phyloP scores from a whole-genome alignment of 768 basidiomycete species.

The Rhodosporidiobolus sp. region DNA sequence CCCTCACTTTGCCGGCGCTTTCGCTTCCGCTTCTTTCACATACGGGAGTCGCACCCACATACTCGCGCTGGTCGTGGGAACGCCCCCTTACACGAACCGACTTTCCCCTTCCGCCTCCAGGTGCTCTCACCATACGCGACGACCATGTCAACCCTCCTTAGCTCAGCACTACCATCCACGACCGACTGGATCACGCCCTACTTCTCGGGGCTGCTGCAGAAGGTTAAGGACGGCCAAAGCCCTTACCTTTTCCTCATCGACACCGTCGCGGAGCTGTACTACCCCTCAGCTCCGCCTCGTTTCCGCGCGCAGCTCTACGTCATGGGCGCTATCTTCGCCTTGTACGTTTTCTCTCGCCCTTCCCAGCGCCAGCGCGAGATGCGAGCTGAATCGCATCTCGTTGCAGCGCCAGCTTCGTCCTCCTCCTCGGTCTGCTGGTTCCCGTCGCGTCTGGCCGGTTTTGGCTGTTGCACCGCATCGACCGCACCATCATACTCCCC shows the following conservation, averaged over 20 bases:
- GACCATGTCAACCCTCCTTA: no score
- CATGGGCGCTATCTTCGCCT: constrained; percentile 2
- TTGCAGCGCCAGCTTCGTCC: constrained; percentile 2
- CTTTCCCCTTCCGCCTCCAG: no score
- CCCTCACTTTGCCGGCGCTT: no score
- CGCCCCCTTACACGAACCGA: no score
- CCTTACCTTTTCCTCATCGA: background rate
- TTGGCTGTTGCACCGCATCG: constrained; percentile 20
- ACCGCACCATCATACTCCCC: constrained; percentile 14
- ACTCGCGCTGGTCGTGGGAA: no score
- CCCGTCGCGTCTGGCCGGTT: constrained; percentile 4
- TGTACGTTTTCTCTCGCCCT: background rate
- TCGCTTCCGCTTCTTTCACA: no score
- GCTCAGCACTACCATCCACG: no score
- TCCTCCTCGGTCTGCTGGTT: constrained; percentile 6
- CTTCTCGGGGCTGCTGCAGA: background rate
- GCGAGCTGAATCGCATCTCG: background rate
- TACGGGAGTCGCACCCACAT: no score
- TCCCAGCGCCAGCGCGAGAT: background rate
- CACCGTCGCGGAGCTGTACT: background rate
- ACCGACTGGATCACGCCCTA: constrained; percentile 3
- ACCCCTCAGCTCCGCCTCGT: background rate
- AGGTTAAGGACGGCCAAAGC: background rate
- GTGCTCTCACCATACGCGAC: no score
- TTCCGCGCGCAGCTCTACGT: constrained; percentile 3